A percentile compares a stretch with the other conserved stretches of the same genome.
Evolutionary conservation across 768 basidiomycete genomes (phyloP).

Genomic region (Pleurotus tuber-regium): DNA sequence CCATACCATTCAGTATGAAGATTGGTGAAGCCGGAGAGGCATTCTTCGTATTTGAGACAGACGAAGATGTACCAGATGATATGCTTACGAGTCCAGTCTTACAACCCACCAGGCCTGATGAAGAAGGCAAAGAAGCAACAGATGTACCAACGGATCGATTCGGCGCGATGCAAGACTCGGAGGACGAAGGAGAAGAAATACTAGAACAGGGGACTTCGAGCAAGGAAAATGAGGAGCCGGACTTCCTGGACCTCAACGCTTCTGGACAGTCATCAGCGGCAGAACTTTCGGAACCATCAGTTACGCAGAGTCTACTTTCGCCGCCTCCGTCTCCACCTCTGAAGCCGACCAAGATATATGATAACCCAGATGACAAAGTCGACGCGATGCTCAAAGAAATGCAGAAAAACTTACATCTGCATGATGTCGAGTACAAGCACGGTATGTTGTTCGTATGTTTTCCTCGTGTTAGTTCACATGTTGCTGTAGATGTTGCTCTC

Average conservation of each 20-base stretch:
- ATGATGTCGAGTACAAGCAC: conserved; percentile 61
- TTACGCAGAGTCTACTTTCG: conserved; percentile 15
- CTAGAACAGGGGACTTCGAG: conserved; percentile 13
- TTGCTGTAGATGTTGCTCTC: conserved; percentile 62
- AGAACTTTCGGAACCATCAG: conserved; percentile 1
- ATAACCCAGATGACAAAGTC: conserved; percentile 39
- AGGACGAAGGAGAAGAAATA: conserved; percentile 20
- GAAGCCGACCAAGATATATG: conserved; percentile 24
- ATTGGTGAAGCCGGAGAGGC: conserved; percentile 98
- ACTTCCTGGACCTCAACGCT: conserved; percentile 84
- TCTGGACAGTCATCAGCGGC: conserved; percentile 7
- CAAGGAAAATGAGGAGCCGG: conserved; percentile 52
- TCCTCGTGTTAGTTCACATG: background rate
- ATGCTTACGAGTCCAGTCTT: conserved; percentile 93
- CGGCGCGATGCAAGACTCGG: conserved; percentile 35
- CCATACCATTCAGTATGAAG: conserved; percentile 95
- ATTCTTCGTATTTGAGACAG: conserved; percentile 98
- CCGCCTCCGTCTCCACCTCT: conserved; percentile 16
- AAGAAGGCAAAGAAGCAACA: conserved; percentile 25
- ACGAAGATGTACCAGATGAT: conserved; percentile 89
- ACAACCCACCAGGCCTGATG: conserved; percentile 53
- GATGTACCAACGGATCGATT: conserved; percentile 35
- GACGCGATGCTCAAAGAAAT: conserved; percentile 50
- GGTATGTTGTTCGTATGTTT: conserved; percentile 31
- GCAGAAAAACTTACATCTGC: conserved; percentile 40